phyloP scores from a whole-genome alignment of 768 basidiomycete species.

The Mycena crocata region DNA sequence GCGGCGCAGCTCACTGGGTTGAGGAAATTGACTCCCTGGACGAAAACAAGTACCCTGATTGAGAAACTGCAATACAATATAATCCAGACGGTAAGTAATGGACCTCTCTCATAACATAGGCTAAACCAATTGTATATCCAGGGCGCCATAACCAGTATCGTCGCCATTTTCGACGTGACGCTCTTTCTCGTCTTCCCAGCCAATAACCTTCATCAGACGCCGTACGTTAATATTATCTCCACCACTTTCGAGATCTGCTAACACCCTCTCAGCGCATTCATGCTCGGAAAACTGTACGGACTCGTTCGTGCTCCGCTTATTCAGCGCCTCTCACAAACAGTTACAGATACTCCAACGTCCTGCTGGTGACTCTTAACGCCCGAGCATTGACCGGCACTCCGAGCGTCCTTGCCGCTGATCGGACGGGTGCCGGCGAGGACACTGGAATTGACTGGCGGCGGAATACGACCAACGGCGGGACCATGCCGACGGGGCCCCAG shows the following conservation, averaged over 20 bases:
- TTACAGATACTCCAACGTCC: slow-evolving; percentile 17
- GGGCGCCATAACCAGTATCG: slow-evolving; percentile 20
- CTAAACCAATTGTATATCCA: too few relatives aligned
- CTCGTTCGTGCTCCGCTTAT: background rate
- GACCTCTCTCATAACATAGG: too few relatives aligned
- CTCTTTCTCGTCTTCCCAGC: slow-evolving; percentile 17
- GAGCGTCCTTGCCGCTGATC: background rate
- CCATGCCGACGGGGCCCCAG: background rate
- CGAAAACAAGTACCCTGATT: slow-evolving; percentile 13
- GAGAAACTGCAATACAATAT: slow-evolving; percentile 19
- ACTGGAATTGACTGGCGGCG: background rate
- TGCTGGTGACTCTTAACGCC: slow-evolving; percentile 11
- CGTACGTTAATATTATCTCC: too few relatives aligned
- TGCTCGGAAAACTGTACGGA: slow-evolving; percentile 17
- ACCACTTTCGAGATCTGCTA: background rate
- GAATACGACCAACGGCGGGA: too few relatives aligned
- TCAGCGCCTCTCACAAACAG: background rate
- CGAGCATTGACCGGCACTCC: background rate
- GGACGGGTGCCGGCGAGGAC: background rate
- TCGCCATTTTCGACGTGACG: slow-evolving; percentile 6
- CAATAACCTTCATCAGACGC: slow-evolving; percentile 9
- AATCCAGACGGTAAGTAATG: too few relatives aligned
- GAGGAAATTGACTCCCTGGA: slow-evolving; percentile 3
- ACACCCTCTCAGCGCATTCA: background rate
- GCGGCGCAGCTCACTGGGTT: slow-evolving; percentile 1